Conservation (phyloP, 1,139 yeast genomes). For the Yamadazyma epiphylla region DNA sequence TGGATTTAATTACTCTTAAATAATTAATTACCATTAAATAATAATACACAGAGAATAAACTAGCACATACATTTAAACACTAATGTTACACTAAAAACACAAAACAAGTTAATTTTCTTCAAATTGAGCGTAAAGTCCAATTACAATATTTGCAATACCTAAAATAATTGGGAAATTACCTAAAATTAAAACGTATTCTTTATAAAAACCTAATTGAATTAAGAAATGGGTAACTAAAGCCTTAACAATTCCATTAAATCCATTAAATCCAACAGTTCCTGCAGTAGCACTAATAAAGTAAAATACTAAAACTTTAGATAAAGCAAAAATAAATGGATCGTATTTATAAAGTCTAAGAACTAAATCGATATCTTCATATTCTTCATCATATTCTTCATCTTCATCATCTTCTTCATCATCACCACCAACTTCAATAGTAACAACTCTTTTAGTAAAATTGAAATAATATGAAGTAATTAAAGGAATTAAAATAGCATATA, state of each 20-base stretch:
- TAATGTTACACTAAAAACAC: slow-evolving; percentile 16
- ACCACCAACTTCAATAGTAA: slow-evolving; percentile 21
- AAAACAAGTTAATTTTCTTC: slow-evolving; percentile 27
- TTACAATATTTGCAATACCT: slow-evolving; percentile 44
- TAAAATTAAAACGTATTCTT: slow-evolving; percentile 30
- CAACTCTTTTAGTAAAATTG: slow-evolving; percentile 49
- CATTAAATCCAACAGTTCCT: slow-evolving; percentile 27
- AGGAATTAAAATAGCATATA: slow-evolving; percentile 42
- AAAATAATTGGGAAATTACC: slow-evolving; percentile 48
- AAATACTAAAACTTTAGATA: slow-evolving; percentile 45
- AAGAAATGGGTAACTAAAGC: slow-evolving; percentile 34
- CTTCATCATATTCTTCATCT: slow-evolving; percentile 10
- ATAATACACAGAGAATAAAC: slow-evolving; percentile 5
- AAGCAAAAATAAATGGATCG: slow-evolving; percentile 59
- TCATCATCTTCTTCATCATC: slow-evolving; percentile 26
- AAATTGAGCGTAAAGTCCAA: slow-evolving; percentile 52
- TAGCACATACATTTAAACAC: slow-evolving; percentile 7
- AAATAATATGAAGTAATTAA: slow-evolving; percentile 45
- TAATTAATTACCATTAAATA: slow-evolving; percentile 5
- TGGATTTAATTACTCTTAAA: background rate
- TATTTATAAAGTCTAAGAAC: slow-evolving; percentile 36
- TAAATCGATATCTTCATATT: slow-evolving; percentile 35
- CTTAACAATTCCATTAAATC: slow-evolving; percentile 27
- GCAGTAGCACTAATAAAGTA: slow-evolving; percentile 36
- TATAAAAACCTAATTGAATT: slow-evolving; percentile 37